These are phyloP conservation scores for Candida ipomoeae DNA, from an alignment of 805 yeast genomes.

Conservation along the genomic window DNA sequence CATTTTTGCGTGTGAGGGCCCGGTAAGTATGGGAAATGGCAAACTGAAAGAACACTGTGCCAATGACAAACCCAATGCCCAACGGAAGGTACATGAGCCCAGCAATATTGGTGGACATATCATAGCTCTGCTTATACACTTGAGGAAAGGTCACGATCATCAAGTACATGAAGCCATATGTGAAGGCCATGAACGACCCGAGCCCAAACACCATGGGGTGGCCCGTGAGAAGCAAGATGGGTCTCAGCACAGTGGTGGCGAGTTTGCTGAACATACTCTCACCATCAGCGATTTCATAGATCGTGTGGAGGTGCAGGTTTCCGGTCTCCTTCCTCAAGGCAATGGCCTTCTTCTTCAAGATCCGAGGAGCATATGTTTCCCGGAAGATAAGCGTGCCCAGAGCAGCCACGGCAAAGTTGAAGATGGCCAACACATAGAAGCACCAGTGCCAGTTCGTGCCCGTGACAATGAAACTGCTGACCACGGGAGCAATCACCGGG, in stretches of 20 bases:
- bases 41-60: constrained; percentile 47
- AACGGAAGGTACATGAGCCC: constrained; percentile 60
- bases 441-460: constrained; percentile 63
- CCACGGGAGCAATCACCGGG: constrained; percentile 61
- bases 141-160: constrained; percentile 58
- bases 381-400: constrained; percentile 45
- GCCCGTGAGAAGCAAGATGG: constrained; percentile 46
- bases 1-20: constrained; percentile 35
- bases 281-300: constrained; percentile 56
- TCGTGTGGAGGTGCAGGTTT: constrained; percentile 52
- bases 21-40: constrained; percentile 39
- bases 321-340: constrained; percentile 50
- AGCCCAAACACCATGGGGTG: constrained; percentile 64
- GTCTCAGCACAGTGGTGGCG: constrained; percentile 48
- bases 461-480: constrained; percentile 55
- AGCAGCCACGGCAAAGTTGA: constrained; percentile 47
- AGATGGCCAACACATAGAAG: constrained; percentile 55
- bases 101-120: constrained; percentile 43
- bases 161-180: constrained; percentile 63
- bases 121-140: constrained; percentile 46
- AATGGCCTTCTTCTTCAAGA: constrained; percentile 45
- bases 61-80: constrained; percentile 51
- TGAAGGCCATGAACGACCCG: constrained; percentile 61
- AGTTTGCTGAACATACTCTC: constrained; percentile 41
- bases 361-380: constrained; percentile 58